Conservation (phyloP, 2,329 filamentous ascomycete genomes). For the Aspergillus quadricinctus region DNA sequence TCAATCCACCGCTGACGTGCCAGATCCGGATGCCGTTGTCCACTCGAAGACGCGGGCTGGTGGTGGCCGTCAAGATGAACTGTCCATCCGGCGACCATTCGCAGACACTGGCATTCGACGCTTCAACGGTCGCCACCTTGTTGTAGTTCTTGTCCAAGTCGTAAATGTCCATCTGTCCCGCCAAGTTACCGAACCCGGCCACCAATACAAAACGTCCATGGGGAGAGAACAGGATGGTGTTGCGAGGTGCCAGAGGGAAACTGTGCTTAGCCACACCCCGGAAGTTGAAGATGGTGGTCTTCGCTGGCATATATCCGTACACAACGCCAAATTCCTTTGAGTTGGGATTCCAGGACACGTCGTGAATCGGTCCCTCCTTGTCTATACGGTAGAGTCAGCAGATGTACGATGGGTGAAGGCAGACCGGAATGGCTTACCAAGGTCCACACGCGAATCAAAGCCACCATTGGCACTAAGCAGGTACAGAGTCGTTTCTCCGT, state of each 20-base stretch:
- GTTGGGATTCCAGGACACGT: constrained; percentile 97
- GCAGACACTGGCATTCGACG: constrained; percentile 91
- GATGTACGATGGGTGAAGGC: not conserved
- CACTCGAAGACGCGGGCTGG: constrained; percentile 87
- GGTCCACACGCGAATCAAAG: constrained; percentile 84
- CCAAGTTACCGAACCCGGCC: constrained; percentile 94
- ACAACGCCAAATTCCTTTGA: constrained; percentile 97
- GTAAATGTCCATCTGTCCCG: constrained; percentile 96
- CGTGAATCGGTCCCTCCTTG: constrained; percentile 96
- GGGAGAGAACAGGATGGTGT: constrained; percentile 92
- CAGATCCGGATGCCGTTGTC: constrained; percentile 96
- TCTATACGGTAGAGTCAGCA: constrained; percentile 47
- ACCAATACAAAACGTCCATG: constrained; percentile 89
- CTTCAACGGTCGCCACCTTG: constrained; percentile 91
- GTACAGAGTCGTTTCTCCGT: constrained; percentile 96
- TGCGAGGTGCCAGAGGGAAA: constrained; percentile 82
- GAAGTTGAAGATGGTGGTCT: constrained; percentile 96
- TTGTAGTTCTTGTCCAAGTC: constrained; percentile 90
- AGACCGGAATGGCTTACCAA: constrained; percentile 46
- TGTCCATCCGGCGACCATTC: constrained; percentile 96
- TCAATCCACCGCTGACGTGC: constrained; percentile 81
- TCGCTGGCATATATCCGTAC: constrained; percentile 98
- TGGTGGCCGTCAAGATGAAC: constrained; percentile 96
- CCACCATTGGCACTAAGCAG: constrained; percentile 85
- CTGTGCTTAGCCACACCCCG: constrained; percentile 76